Evolutionary conservation across 2,329 filamentous ascomycete genomes (phyloP), one percentile per base, ranked within the genome.

Genomic region (Epichloe coenophiala): DNA sequence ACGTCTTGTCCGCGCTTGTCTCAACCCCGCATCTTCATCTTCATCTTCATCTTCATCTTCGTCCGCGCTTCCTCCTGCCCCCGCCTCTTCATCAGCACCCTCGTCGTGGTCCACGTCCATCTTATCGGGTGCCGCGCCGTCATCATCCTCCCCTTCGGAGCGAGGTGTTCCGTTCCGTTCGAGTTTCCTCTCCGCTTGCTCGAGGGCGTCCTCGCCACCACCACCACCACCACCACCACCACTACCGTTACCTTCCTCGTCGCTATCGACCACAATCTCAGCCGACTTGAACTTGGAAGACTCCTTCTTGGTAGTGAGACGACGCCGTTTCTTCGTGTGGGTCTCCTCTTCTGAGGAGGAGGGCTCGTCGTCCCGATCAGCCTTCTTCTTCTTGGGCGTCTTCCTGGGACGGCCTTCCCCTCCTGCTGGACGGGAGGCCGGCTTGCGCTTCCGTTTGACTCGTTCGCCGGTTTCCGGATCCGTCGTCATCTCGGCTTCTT

Each of bases 401-500:
- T 65, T 58, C 65, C 66, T 72, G 31, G 71, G 65, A 61, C 72
- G 77, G 33, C 61, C 64, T 57, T 71, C 70, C 41, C 65, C 70
- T 45, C 64, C 63, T 36, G 63, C 36, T 50, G 63, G 40, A 56
- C 71, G 60, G 1, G 68, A 61, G 5, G 66, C 71, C 11, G 68
- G 59, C 68, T 70, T 83, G 67, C 84, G 86, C 74, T 89, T 90
- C 53, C 86, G 77, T 72, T 87, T 88, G 50, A 88, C 75, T 63
- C 81, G 83, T 47, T 93, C 86, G 37, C 87, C 88, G 3, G 86
- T 91, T 67, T 94, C 88, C 36, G 75, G 78, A 62, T 94, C 88
- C 0, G 81, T 86, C 0, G 86, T 93, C 67, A 86, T 77, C 61
- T 95, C 89, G 3, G 87, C 88, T 45, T 85, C 84, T 56, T 56